Percentiles rank a stretch among this genome's conserved stretches.
phyloP scores from a whole-genome alignment of 2,329 filamentous ascomycete species.

The Aspergillus flavus region DNA sequence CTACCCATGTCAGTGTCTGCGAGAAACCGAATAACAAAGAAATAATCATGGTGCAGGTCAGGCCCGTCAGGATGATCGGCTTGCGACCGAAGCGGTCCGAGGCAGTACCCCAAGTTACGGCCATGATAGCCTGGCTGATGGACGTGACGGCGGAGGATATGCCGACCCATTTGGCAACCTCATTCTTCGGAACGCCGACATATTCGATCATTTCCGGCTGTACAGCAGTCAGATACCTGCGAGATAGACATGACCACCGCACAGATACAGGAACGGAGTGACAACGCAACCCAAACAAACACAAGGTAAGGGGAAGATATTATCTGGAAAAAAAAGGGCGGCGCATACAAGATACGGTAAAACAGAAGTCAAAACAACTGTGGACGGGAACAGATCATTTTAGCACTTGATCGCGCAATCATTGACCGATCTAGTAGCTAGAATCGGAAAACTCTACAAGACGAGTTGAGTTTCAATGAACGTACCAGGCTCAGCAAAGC shows the following conservation, averaged over 20 bases:
- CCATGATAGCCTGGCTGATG: conserved; percentile 69
- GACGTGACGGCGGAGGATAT: conserved; percentile 73
- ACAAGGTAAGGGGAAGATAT: not conserved
- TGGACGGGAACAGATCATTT: not conserved
- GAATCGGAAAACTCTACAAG: conserved; percentile 3
- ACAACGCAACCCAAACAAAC: no score
- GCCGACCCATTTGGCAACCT: conserved; percentile 80
- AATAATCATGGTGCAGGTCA: conserved; percentile 77
- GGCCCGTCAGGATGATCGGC: conserved; percentile 72
- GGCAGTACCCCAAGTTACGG: conserved; percentile 73
- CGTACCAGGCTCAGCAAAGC: conserved; percentile 71
- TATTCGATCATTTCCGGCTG: conserved; percentile 79
- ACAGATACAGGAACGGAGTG: not conserved
- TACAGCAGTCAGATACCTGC: conserved; percentile 34
- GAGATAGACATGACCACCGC: not conserved
- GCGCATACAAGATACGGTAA: conserved; percentile 59
- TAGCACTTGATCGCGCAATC: conserved; percentile 2
- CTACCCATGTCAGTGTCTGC: conserved; percentile 75
- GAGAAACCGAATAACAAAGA: conserved; percentile 85
- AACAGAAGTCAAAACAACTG: conserved; percentile 66
- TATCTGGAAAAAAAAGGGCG: not conserved
- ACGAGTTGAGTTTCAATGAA: conserved; percentile 5
- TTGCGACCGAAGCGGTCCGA: conserved; percentile 83
- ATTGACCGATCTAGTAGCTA: not conserved
- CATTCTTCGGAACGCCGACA: conserved; percentile 67